phyloP scores from a whole-genome alignment of 345 rosid species.

The Melaleuca alternifolia region DNA sequence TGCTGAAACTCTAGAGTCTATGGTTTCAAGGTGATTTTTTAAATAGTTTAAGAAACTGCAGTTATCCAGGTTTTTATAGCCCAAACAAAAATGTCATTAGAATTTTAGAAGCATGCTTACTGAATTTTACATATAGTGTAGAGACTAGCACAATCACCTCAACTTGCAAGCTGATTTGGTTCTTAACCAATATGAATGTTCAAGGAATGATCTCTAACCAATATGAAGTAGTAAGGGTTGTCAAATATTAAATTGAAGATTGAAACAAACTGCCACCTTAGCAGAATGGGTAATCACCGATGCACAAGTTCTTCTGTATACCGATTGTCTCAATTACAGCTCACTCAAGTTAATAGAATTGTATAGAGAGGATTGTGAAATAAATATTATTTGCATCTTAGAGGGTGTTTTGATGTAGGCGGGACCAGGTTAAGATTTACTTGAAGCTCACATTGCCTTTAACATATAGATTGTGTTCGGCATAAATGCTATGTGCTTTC shows the following conservation, averaged over 20 bases:
- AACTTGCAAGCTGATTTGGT: neutral
- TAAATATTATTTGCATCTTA: neutral
- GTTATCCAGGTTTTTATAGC: neutral
- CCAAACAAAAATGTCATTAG: neutral
- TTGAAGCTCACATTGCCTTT: neutral
- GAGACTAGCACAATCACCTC: neutral
- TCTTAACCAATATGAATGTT: neutral
- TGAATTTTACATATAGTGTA: neutral
- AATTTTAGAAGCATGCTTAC: neutral
- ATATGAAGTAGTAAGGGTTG: neutral
- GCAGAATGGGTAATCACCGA: neutral
- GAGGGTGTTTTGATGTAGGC: neutral
- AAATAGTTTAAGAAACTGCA: neutral
- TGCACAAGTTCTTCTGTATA: neutral
- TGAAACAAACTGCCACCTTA: neutral
- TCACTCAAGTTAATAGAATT: neutral
- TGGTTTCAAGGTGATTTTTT: neutral
- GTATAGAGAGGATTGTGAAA: neutral
- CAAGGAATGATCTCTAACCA: neutral
- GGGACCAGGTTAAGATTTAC: neutral
- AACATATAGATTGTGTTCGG: neutral
- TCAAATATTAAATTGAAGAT: neutral
- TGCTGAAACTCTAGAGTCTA: neutral
- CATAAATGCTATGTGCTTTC: neutral
- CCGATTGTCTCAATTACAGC: neutral